Evolutionary conservation across 768 basidiomycete genomes (phyloP), one percentile per base, ranked within the genome.

Genomic region (Paxillus rubicundulus): DNA sequence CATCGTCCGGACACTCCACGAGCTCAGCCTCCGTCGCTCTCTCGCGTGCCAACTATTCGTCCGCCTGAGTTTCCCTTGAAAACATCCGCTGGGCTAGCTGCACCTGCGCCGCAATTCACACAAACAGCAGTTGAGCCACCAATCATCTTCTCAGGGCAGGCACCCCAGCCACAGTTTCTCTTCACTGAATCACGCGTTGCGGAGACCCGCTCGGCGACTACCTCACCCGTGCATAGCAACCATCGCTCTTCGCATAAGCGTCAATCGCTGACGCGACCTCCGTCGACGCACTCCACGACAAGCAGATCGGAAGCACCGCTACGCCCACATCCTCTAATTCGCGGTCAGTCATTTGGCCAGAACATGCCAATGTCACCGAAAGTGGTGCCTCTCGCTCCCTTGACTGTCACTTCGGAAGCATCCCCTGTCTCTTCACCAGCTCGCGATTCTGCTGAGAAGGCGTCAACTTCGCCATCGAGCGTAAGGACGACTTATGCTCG

Each of bases 321-420:
- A 45, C 84, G 85, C 14, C 87, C 86, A 1, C 89, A 90, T 62
- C 89, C 87, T 7, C 76, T 90, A 47, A 89, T 90, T 57, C 84
- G 88, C 50, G 87, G 86, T 9, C 77, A 84, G 56, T 87, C 87
- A 0, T 82, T 79, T 53, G 82, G 85, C 6, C 76, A 71, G 40
- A 67, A 67, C 38, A 47, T 64, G 21, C 56, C 65, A 2, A 63
- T 66, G 52, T 53, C 70, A 47, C 60, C 70, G 49, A 74, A 81
- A 63, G 79, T 81, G 38, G 70, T 76, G 3, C 69, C 72, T 72
- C 72, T 86, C 13, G 74, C 80, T 9, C 85, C 87, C 33, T 74
- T 89, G 47, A 82, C 83, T 2, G 78, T 84, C 40, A 78, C 81
- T 9, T 73, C 80, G 17, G 80, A 81, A 53, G 66, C 72, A 54